phyloP scores from a whole-genome alignment of 495 filamentous ascomycete species.

The Penicillium daleae region DNA sequence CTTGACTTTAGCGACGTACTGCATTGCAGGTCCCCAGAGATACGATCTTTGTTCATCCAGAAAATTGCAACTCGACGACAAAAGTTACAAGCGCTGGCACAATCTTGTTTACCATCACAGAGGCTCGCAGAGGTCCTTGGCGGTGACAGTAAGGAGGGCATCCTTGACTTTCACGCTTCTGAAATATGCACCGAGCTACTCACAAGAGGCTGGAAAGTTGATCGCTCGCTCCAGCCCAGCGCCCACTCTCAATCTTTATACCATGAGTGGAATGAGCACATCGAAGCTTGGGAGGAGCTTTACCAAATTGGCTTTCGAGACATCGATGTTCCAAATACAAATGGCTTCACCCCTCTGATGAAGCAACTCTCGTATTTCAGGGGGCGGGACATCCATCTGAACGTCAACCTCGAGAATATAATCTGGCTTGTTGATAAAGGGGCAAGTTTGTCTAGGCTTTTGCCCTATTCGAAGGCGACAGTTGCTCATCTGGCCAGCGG shows the following conservation, averaged over 20 bases:
- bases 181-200: background rate
- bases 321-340: background rate
- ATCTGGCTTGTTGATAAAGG: background rate
- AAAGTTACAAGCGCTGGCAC: background rate
- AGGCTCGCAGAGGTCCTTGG: background rate
- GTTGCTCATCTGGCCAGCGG: background rate
- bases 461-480: background rate
- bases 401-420: too few relatives aligned
- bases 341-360: background rate
- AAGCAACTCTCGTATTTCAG: background rate
- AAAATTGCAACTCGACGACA: background rate
- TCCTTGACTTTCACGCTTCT: background rate
- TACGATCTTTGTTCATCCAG: background rate
- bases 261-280: background rate
- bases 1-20: background rate
- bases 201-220: background rate
- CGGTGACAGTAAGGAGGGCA: background rate
- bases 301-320: background rate
- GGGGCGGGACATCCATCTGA: too few relatives aligned
- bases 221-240: background rate
- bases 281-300: background rate
- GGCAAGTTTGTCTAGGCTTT: background rate
- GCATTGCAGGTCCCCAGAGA: background rate
- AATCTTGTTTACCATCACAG: background rate
- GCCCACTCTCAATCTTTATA: background rate